phyloP scores from a whole-genome alignment of 2,329 filamentous ascomycete species.

The Aspergillus candidus region DNA sequence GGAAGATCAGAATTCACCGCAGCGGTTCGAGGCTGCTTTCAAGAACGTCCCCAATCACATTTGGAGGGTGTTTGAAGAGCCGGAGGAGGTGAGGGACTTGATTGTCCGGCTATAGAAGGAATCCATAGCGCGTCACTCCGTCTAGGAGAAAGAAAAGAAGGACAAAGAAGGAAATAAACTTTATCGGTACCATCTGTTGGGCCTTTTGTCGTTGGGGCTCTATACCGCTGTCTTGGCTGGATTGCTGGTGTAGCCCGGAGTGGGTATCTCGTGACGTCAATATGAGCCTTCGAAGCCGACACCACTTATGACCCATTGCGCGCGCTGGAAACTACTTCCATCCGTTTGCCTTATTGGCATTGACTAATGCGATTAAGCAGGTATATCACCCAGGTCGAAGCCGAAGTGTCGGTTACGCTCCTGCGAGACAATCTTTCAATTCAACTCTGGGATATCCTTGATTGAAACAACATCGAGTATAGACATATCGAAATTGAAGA shows the following conservation, averaged over 20 bases:
- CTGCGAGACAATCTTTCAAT: too few relatives aligned
- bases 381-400: too few relatives aligned
- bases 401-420: too few relatives aligned
- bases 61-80: slow-evolving; percentile 80
- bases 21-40: slow-evolving; percentile 80
- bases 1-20: slow-evolving; percentile 64
- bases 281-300: slow-evolving; percentile 6
- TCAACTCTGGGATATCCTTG: too few relatives aligned
- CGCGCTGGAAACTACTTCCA: too few relatives aligned
- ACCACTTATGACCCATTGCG: too few relatives aligned
- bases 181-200: too few relatives aligned
- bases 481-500: not conserved
- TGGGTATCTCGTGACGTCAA: slow-evolving; percentile 15
- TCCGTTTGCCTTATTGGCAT: too few relatives aligned
- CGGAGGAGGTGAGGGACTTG: slow-evolving; percentile 52
- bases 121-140: not conserved
- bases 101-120: slow-evolving; percentile 25
- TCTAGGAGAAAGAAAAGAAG: not conserved
- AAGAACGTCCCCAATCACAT: slow-evolving; percentile 60
- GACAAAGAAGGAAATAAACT: not conserved
- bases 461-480: slow-evolving; percentile 8
- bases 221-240: not conserved
- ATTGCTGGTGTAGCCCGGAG: too few relatives aligned
- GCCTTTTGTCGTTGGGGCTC: not conserved
- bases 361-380: too few relatives aligned